These are phyloP conservation scores for Ogataea methylovora DNA, from an alignment of 805 yeast species.

Conservation along the genomic window DNA sequence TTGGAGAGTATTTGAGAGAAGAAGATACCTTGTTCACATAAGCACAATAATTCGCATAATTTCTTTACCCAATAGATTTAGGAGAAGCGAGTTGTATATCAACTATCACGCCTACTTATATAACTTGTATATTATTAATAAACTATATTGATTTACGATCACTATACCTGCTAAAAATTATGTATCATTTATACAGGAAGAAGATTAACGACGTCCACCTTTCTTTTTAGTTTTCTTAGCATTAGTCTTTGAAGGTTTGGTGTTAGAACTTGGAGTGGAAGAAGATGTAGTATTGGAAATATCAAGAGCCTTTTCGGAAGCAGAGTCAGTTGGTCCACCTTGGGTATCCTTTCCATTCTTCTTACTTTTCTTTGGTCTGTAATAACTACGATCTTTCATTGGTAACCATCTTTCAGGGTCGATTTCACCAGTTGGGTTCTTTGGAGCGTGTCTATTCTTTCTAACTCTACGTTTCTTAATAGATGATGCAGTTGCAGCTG, in stretches of 20 bases:
- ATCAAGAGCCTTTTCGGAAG: slow-evolving; percentile 30
- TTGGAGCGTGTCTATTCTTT: slow-evolving; percentile 20
- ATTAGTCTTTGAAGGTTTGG: slow-evolving; percentile 6
- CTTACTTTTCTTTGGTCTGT: slow-evolving; percentile 70
- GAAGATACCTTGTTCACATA: slow-evolving; percentile 92
- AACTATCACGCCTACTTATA: too few species aligned
- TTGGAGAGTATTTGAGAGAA: slow-evolving; percentile 96
- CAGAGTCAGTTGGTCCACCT: slow-evolving; percentile 49
- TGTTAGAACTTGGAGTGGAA: slow-evolving; percentile 8
- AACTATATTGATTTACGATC: too few species aligned
- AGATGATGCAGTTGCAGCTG: slow-evolving; percentile 1
- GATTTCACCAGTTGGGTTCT: slow-evolving; percentile 20
- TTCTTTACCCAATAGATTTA: too few species aligned
- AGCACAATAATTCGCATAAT: too few species aligned
- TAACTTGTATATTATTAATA: too few species aligned
- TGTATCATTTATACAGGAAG: too few species aligned
- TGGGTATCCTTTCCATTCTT: slow-evolving; percentile 48
- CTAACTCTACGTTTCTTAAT: slow-evolving; percentile 16
- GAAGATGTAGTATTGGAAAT: slow-evolving; percentile 9
- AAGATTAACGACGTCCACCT: slow-evolving; percentile 6
- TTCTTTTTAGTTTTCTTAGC: slow-evolving; percentile 12
- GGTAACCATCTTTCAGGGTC: slow-evolving; percentile 91
- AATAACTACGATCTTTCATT: slow-evolving; percentile 73
- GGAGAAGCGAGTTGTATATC: too few species aligned
- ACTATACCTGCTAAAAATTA: too few species aligned